phyloP scores from a whole-genome alignment of 192 early-diverging fungal species.

The Coemansia sp. region DNA sequence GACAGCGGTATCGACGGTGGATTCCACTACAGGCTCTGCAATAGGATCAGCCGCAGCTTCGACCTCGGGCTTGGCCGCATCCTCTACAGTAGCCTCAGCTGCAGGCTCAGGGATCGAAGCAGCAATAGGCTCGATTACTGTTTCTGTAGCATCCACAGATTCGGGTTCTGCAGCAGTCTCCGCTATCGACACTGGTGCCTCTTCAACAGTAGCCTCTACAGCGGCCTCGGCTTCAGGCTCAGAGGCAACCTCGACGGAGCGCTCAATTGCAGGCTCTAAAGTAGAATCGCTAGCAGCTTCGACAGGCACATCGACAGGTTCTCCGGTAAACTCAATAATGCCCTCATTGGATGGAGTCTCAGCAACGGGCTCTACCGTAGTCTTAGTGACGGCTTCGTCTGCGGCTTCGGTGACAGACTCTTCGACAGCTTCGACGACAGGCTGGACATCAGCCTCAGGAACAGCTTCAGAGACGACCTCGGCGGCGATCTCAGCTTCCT shows the following conservation, averaged over 20 bases:
- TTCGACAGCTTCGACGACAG: background rate
- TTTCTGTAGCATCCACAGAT: too few relatives aligned
- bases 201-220: background rate
- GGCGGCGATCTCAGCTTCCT: background rate
- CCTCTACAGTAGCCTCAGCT: background rate
- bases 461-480: background rate
- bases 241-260: background rate
- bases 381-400: too few relatives aligned
- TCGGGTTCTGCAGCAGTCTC: background rate
- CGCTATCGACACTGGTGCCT: background rate
- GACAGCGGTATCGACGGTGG: too few relatives aligned
- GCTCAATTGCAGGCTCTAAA: background rate
- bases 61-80: background rate
- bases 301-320: background rate
- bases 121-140: too few relatives aligned
- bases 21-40: too few relatives aligned
- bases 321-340: background rate
- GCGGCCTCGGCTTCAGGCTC: background rate
- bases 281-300: background rate
- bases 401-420: background rate
- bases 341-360: background rate
- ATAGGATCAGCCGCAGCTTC: slow-evolving; percentile 6
- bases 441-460: background rate
- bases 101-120: background rate
- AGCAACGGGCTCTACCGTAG: too few relatives aligned